Evolutionary conservation across 495 filamentous ascomycete species (phyloP).

Genomic region (Xeromyces bisporus): DNA sequence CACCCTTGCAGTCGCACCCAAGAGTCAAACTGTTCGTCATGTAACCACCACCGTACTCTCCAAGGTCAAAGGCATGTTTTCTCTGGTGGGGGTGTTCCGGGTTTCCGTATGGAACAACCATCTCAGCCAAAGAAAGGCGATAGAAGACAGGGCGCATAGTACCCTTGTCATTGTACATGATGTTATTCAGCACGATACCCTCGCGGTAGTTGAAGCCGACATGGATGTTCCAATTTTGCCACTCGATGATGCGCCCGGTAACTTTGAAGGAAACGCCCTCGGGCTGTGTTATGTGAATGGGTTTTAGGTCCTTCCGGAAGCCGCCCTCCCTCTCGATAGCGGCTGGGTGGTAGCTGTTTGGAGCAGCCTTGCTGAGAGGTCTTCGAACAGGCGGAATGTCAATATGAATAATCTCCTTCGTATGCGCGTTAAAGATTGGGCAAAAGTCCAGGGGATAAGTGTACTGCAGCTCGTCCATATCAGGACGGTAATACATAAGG

Average conservation of each 20-base stretch:
- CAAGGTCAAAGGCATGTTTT: conserved; percentile 89
- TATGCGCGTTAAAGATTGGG: conserved; percentile 77
- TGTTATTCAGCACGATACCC: conserved; percentile 79
- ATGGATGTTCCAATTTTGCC: conserved; percentile 94
- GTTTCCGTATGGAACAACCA: conserved; percentile 94
- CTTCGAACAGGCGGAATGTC: conserved; percentile 71
- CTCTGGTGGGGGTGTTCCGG: conserved; percentile 84
- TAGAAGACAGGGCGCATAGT: conserved; percentile 70
- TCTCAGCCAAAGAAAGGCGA: conserved; percentile 83
- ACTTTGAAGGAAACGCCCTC: conserved; percentile 87
- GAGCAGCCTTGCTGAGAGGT: conserved; percentile 52
- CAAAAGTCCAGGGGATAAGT: conserved; percentile 87
- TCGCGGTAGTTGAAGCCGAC: conserved; percentile 95
- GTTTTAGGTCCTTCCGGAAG: conserved; percentile 66
- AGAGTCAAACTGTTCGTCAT: conserved; percentile 86
- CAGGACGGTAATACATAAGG: conserved; percentile 87
- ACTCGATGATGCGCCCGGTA: conserved; percentile 59
- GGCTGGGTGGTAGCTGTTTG: conserved; percentile 67
- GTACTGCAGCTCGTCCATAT: conserved; percentile 79
- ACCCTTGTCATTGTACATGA: conserved; percentile 81
- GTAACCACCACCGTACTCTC: conserved; percentile 87
- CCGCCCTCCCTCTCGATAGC: conserved; percentile 60
- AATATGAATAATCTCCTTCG: conserved; percentile 70
- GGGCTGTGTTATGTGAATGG: conserved; percentile 90
- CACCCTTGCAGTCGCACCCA: conserved; percentile 90